These are phyloP conservation scores for Ceriops zippeliana DNA, from an alignment of 345 rosid species.

Conservation along the genomic window DNA sequence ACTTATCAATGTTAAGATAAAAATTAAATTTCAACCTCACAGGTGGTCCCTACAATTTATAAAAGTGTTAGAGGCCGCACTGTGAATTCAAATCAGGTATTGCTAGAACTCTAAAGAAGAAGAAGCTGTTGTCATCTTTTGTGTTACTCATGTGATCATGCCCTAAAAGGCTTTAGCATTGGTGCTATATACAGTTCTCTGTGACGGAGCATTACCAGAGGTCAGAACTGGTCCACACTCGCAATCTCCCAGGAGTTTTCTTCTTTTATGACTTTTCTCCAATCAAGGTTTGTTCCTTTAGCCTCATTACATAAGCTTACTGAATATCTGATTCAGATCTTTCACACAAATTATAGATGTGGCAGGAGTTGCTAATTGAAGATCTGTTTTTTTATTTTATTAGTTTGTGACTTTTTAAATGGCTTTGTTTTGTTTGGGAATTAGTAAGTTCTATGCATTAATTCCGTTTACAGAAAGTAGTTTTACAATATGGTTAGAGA, in stretches of 20 bases:
- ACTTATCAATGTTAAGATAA: slow-evolving; percentile 4
- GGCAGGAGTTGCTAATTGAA: neutral
- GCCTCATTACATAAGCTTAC: slow-evolving; percentile 4
- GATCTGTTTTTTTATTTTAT: neutral
- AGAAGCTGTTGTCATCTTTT: neutral
- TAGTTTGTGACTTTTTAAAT: neutral
- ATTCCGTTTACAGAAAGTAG: neutral
- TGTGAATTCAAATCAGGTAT: slow-evolving; percentile 29
- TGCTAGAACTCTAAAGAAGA: neutral
- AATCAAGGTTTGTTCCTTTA: slow-evolving; percentile 60
- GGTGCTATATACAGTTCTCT: slow-evolving; percentile 55
- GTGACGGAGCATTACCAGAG: slow-evolving; percentile 84
- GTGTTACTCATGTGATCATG: slow-evolving; percentile 10
- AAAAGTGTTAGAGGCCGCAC: slow-evolving; percentile 60
- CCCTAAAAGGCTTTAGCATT: slow-evolving; percentile 10
- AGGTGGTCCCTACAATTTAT: slow-evolving; percentile 96
- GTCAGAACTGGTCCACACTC: slow-evolving; percentile 50
- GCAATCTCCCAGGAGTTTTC: slow-evolving; percentile 81
- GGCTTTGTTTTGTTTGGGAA: neutral
- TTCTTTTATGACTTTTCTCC: slow-evolving; percentile 98
- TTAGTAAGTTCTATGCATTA: neutral
- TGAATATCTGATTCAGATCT: neutral
- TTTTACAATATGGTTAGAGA: neutral
- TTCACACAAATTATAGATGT: neutral
- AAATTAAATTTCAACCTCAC: slow-evolving; percentile 15